phyloP scores from a whole-genome alignment of 306 rosid species.

The Malus sieversii region DNA sequence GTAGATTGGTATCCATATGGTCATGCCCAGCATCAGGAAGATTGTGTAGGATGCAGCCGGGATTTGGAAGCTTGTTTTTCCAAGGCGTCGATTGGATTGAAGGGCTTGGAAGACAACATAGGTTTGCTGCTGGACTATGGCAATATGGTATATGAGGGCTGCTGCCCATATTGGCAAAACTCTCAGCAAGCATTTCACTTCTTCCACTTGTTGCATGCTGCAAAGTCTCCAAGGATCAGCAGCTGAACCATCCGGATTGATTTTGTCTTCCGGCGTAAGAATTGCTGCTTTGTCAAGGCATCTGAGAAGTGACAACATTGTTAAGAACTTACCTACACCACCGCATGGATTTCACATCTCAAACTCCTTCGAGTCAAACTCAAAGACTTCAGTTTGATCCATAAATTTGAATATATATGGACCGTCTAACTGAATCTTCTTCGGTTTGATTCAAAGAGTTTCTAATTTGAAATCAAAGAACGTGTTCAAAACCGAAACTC shows the following conservation, averaged over 20 bases:
- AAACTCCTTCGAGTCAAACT: not conserved
- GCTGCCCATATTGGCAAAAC: constrained; percentile 66
- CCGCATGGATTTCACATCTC: not conserved
- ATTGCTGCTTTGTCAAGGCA: constrained; percentile 77
- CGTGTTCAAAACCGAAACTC: not conserved
- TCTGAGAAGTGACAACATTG: constrained; percentile 20
- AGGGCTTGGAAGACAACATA: constrained; percentile 71
- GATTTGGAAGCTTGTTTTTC: constrained; percentile 41
- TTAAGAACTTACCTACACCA: not conserved
- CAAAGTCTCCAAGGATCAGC: constrained; percentile 73
- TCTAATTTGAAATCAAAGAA: not conserved
- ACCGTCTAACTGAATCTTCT: not conserved
- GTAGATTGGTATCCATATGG: constrained; percentile 57
- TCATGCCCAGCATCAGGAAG: constrained; percentile 58
- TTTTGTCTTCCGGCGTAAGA: constrained; percentile 33
- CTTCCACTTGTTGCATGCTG: constrained; percentile 85
- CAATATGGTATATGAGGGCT: constrained; percentile 29
- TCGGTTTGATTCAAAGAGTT: not conserved
- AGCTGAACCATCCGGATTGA: constrained; percentile 63
- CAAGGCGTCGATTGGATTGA: constrained; percentile 54
- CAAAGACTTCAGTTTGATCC: not conserved
- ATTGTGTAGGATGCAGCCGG: constrained; percentile 64
- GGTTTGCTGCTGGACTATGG: constrained; percentile 49
- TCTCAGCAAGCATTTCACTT: constrained; percentile 61
- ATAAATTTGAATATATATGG: no score